phyloP scores from a whole-genome alignment of 1,284 basidiomycete species.

The Earliella scabrosa region DNA sequence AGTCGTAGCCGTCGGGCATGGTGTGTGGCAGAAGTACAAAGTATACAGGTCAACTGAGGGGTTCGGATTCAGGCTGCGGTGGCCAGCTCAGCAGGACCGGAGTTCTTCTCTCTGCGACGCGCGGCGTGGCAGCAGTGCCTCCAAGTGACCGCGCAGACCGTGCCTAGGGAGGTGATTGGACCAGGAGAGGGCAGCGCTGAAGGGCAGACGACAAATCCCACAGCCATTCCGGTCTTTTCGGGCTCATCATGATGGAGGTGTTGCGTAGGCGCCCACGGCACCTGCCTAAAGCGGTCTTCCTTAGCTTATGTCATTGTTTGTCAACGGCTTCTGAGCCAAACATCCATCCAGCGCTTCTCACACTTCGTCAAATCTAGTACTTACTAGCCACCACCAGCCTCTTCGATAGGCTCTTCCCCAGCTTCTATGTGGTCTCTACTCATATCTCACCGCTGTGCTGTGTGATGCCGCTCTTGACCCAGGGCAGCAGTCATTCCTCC shows the following conservation, averaged over 20 bases:
- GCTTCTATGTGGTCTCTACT: no score
- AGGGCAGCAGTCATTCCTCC: slow-evolving; percentile 41
- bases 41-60: slow-evolving; percentile 1
- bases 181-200: background rate
- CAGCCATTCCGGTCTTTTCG: slow-evolving; percentile 2
- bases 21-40: slow-evolving; percentile 17
- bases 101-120: no score
- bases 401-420: no score
- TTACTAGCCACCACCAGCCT: no score
- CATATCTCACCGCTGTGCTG: no score
- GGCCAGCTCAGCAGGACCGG: no score
- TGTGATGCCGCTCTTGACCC: slow-evolving; percentile 14
- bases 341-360: slow-evolving; percentile 9
- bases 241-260: slow-evolving; percentile 14
- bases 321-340: slow-evolving; percentile 25
- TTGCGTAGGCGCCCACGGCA: slow-evolving; percentile 3
- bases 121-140: no score
- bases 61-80: background rate
- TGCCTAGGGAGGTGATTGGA: no score
- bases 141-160: no score
- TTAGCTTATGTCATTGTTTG: slow-evolving; percentile 17
- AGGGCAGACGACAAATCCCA: background rate
- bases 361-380: no score
- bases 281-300: background rate
- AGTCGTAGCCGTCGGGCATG: slow-evolving; percentile 95